Percentiles rank a stretch among this genome's conserved stretches.
Conservation (phyloP, 2,329 filamentous ascomycete genomes). For the Diaporthe ilicicola region DNA sequence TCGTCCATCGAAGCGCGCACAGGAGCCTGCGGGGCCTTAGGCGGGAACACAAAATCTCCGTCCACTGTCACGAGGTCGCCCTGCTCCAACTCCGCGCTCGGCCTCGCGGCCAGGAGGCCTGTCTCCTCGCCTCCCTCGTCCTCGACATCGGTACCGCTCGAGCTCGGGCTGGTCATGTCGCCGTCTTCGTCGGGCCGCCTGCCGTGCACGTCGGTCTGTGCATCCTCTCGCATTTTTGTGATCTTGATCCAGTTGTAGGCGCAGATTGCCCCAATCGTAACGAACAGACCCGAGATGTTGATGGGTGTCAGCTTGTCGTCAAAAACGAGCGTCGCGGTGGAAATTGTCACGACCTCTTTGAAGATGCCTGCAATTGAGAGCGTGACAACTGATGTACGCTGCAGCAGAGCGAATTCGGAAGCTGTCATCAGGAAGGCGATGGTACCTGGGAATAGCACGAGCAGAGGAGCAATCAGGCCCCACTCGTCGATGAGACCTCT, state of each 20-base stretch:
- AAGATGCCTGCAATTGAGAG: conserved; percentile 97
- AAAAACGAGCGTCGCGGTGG: conserved; percentile 86
- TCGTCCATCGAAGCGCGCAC: conserved; percentile 24
- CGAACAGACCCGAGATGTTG: conserved; percentile 86
- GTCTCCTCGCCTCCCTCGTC: conserved; percentile 55
- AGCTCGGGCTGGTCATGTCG: conserved; percentile 44
- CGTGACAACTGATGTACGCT: conserved; percentile 95
- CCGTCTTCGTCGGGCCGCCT: conserved; percentile 46
- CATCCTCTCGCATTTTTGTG: conserved; percentile 83
- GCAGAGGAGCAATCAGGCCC: conserved; percentile 74
- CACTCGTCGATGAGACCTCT: conserved; percentile 69
- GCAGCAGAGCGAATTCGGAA: conserved; percentile 92
- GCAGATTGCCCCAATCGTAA: conserved; percentile 86
- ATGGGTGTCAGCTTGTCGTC: conserved; percentile 86
- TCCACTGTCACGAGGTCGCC: conserved; percentile 50
- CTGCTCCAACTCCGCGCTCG: conserved; percentile 43
- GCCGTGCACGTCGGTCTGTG: conserved; percentile 60
- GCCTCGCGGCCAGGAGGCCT: conserved; percentile 53
- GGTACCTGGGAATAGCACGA: conserved; percentile 87
- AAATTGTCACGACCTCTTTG: conserved; percentile 97
- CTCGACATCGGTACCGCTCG: conserved; percentile 50
- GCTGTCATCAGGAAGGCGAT: conserved; percentile 98
- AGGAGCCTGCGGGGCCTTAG: conserved; percentile 35
- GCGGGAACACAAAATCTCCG: conserved; percentile 50
- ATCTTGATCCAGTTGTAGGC: conserved; percentile 97